A percentile compares a stretch with the other conserved stretches of the same genome.
Evolutionary conservation across 768 basidiomycete genomes (phyloP).

Genomic region (Russula virescens): DNA sequence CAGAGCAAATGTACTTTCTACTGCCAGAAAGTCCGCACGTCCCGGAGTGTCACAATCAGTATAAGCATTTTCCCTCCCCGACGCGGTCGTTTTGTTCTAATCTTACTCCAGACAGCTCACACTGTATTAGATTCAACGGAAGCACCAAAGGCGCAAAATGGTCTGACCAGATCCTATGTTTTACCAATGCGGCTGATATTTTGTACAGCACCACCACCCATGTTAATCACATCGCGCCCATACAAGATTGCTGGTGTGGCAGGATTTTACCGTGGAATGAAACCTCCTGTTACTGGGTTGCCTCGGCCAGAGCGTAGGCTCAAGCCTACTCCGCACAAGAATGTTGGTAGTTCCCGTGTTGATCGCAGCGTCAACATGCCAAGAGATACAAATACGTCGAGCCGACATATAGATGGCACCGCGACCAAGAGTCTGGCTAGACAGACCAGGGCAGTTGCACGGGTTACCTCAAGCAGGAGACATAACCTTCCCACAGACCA

Average conservation of each 20-base stretch:
- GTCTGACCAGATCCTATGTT: background rate
- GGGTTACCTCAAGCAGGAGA: background rate
- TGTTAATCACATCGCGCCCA: slow-evolving; percentile 9
- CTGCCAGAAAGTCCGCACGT: slow-evolving; percentile 1
- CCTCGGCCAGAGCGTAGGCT: slow-evolving; percentile 2
- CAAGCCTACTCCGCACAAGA: slow-evolving; percentile 15
- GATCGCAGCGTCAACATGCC: background rate
- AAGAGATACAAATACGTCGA: background rate
- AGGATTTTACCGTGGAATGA: slow-evolving; percentile 15
- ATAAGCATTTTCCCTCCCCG: background rate
- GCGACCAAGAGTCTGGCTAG: background rate
- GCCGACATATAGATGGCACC: background rate
- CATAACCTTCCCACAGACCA: slow-evolving; percentile 1
- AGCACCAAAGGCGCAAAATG: background rate
- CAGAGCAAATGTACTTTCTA: background rate
- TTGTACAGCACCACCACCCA: background rate
- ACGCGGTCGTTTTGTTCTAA: background rate
- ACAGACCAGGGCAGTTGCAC: slow-evolving; percentile 3
- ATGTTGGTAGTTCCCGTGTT: background rate
- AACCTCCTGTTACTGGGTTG: background rate
- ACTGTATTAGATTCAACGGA: background rate
- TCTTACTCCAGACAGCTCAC: background rate
- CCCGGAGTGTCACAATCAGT: background rate
- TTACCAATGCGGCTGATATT: background rate
- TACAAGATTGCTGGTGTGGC: slow-evolving; percentile 14